Conservation (phyloP, 148 eudicot species). For the Chenopodium album region DNA sequence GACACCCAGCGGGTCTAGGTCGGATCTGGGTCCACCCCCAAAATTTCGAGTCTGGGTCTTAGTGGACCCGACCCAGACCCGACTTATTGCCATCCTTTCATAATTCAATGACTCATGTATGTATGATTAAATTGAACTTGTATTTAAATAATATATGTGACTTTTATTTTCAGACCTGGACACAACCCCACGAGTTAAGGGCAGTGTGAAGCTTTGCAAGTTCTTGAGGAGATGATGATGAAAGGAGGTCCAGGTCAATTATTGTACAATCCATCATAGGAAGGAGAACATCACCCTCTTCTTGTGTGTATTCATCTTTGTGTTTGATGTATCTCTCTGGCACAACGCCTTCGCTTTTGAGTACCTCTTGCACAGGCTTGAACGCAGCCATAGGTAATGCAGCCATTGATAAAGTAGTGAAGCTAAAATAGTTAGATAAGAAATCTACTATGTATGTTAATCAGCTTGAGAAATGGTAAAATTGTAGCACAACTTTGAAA, state of each 20-base stretch:
- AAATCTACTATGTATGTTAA: too few species aligned
- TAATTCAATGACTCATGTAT: too few species aligned
- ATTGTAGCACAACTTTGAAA: background rate
- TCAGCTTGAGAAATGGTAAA: background rate
- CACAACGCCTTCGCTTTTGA: background rate
- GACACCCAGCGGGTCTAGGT: too few species aligned
- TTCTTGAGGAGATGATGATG: slow-evolving; percentile 22
- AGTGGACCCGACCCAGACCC: too few species aligned
- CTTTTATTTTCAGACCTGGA: background rate
- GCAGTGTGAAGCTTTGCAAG: slow-evolving; percentile 45
- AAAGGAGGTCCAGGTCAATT: slow-evolving; percentile 2
- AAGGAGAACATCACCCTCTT: background rate
- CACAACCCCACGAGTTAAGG: slow-evolving; percentile 42
- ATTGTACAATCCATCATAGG: slow-evolving; percentile 11
- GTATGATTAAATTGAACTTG: too few species aligned
- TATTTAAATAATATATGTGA: too few species aligned
- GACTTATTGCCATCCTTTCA: too few species aligned
- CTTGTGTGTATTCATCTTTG: background rate
- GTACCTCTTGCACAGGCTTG: slow-evolving; percentile 10
- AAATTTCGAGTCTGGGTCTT: too few species aligned
- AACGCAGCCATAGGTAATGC: background rate
- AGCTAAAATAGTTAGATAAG: background rate
- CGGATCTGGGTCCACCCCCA: too few species aligned
- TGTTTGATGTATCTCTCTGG: background rate
- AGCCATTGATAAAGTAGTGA: background rate